Percentiles rank a stretch among this genome's conserved stretches.
Evolutionary conservation across 2,329 filamentous ascomycete genomes (phyloP).

Genomic region (Dendrostoma leiphaemia): DNA sequence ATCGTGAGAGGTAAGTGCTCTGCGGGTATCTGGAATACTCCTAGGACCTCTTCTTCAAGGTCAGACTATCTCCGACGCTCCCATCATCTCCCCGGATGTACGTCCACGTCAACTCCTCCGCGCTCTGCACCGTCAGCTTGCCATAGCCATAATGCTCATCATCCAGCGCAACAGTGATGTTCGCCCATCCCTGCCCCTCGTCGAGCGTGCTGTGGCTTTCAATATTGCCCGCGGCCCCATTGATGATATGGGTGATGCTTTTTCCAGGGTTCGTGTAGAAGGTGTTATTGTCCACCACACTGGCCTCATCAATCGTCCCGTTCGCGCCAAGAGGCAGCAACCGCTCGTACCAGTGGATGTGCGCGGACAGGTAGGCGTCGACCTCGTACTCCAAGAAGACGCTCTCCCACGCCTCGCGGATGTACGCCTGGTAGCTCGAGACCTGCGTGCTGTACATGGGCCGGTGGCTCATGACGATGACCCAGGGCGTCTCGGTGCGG

Average conservation of each 20-base stretch:
- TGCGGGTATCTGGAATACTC: not conserved
- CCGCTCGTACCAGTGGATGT: slow-evolving; percentile 25
- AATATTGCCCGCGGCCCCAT: slow-evolving; percentile 53
- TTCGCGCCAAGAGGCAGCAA: slow-evolving; percentile 21
- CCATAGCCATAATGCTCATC: slow-evolving; percentile 46
- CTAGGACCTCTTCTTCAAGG: slow-evolving; percentile 18
- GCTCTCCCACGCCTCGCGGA: slow-evolving; percentile 44
- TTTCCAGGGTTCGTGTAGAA: slow-evolving; percentile 45
- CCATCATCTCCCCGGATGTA: slow-evolving; percentile 42
- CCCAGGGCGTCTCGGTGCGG: slow-evolving; percentile 47
- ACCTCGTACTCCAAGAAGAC: slow-evolving; percentile 43
- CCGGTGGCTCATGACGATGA: slow-evolving; percentile 46
- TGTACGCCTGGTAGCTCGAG: slow-evolving; percentile 40
- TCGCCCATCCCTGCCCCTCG: slow-evolving; percentile 30
- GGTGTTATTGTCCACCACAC: slow-evolving; percentile 45
- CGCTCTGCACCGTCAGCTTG: slow-evolving; percentile 37
- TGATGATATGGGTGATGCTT: slow-evolving; percentile 49
- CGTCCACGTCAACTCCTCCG: slow-evolving; percentile 16
- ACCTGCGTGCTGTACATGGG: slow-evolving; percentile 44
- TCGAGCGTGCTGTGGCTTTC: slow-evolving; percentile 44
- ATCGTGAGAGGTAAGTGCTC: no score
- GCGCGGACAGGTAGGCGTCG: slow-evolving; percentile 41
- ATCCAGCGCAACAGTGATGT: slow-evolving; percentile 44
- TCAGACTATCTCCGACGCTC: slow-evolving; percentile 36
- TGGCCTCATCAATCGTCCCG: slow-evolving; percentile 37